These are phyloP conservation scores for Podaxis mareebaensis DNA, from an alignment of 768 basidiomycete genomes.

Conservation along the genomic window DNA sequence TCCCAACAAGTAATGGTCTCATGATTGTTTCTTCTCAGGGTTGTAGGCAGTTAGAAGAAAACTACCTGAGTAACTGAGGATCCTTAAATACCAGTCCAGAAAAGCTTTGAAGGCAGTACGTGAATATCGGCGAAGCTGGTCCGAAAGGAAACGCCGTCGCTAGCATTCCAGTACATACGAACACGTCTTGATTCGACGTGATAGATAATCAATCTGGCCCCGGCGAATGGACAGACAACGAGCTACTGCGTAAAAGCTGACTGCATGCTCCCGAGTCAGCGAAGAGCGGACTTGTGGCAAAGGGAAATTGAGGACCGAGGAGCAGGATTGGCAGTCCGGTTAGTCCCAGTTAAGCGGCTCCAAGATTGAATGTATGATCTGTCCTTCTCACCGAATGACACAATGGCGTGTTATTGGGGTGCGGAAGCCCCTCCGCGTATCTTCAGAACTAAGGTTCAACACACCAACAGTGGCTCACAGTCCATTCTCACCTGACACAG, in stretches of 20 bases:
- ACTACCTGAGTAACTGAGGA: too few relatives aligned
- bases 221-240: not conserved
- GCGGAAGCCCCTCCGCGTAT: not conserved
- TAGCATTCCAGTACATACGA: not conserved
- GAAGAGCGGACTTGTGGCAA: not conserved
- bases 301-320: not conserved
- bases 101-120: not conserved
- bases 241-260: not conserved
- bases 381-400: not conserved
- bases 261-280: not conserved
- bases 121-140: not conserved
- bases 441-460: not conserved
- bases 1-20: not conserved
- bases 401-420: not conserved
- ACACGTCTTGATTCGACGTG: not conserved
- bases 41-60: not conserved
- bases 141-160: not conserved
- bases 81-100: not conserved
- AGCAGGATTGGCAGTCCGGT: not conserved
- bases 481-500: not conserved
- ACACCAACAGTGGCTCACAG: not conserved
- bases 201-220: not conserved
- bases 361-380: not conserved
- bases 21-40: not conserved
- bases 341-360: not conserved